Conservation (phyloP, 2,329 filamentous ascomycete genomes). For the Claviceps spartinae region DNA sequence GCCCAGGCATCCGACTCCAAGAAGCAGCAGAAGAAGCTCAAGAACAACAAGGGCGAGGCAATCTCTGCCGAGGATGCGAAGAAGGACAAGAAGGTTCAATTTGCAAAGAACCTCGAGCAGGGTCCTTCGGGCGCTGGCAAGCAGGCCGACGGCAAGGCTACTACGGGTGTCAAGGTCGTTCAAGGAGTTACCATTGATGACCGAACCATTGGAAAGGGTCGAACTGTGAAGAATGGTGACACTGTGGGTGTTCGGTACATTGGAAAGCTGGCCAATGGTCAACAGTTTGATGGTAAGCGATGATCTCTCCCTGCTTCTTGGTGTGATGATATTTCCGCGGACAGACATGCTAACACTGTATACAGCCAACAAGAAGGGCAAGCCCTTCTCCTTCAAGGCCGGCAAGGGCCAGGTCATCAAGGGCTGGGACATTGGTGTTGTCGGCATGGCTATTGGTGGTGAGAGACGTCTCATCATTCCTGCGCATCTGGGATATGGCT, state of each 20-base stretch:
- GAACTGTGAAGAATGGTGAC: constrained; percentile 78
- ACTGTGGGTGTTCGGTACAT: constrained; percentile 93
- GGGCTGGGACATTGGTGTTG: constrained; percentile 92
- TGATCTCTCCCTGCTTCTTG: background rate
- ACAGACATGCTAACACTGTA: background rate
- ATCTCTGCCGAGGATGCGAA: constrained; percentile 46
- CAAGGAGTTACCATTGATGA: constrained; percentile 89
- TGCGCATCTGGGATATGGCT: constrained; percentile 77
- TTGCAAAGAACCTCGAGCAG: constrained; percentile 97
- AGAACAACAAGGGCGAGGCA: constrained; percentile 95
- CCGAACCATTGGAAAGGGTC: constrained; percentile 79
- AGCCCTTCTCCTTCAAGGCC: constrained; percentile 92
- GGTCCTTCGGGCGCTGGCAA: constrained; percentile 66
- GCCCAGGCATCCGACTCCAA: constrained; percentile 64
- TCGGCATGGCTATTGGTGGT: constrained; percentile 83
- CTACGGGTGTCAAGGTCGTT: constrained; percentile 61
- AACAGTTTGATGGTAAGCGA: constrained; percentile 80
- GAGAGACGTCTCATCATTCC: constrained; percentile 91
- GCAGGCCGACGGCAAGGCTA: constrained; percentile 25
- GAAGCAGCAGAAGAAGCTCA: constrained; percentile 95
- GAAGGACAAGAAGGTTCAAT: constrained; percentile 88
- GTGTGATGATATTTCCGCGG: background rate
- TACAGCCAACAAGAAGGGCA: constrained; percentile 92
- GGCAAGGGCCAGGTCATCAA: constrained; percentile 95
- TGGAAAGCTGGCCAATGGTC: constrained; percentile 87